phyloP scores from a whole-genome alignment of 2,329 filamentous ascomycete genomes.

The Talaromyces amestolkiae region DNA sequence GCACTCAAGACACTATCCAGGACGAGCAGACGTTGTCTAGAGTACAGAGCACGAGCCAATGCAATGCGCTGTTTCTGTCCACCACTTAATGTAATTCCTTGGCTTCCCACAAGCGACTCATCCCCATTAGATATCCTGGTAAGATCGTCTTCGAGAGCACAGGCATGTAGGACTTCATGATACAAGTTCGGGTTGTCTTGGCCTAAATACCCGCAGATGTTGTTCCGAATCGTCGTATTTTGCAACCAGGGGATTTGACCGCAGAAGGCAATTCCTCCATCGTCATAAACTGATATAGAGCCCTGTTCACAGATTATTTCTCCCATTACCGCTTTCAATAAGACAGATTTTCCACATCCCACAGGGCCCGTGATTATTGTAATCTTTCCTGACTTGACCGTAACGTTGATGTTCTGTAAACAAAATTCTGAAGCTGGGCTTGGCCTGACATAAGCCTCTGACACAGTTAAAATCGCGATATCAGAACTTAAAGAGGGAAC shows the following conservation, averaged over 20 bases:
- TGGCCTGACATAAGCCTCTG: constrained; percentile 8
- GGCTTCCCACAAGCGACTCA: constrained; percentile 50
- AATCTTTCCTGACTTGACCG: constrained; percentile 42
- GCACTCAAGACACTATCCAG: constrained; percentile 17
- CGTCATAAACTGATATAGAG: constrained; percentile 27
- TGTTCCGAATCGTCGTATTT: constrained; percentile 33
- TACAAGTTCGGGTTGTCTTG: constrained; percentile 29
- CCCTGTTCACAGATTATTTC: constrained; percentile 40
- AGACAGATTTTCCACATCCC: constrained; percentile 54
- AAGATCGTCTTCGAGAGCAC: constrained; percentile 39
- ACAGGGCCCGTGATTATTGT: constrained; percentile 53
- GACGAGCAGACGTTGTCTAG: constrained; percentile 26
- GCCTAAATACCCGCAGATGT: constrained; percentile 28
- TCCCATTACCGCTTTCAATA: constrained; percentile 47
- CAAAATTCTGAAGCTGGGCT: background rate
- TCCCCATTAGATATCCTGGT: constrained; percentile 39
- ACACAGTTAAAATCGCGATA: background rate
- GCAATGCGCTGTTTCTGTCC: constrained; percentile 53
- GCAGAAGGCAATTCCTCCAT: constrained; percentile 38
- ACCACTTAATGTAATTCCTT: constrained; percentile 52
- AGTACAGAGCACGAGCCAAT: constrained; percentile 50
- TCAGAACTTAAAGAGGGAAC: too few relatives aligned
- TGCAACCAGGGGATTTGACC: constrained; percentile 32
- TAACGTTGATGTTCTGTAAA: constrained; percentile 42
- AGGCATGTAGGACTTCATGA: constrained; percentile 26